Base-by-base conservation (phyloP, 163 green algal genomes). In the Chlamydomonas reinhardtii region DNA sequence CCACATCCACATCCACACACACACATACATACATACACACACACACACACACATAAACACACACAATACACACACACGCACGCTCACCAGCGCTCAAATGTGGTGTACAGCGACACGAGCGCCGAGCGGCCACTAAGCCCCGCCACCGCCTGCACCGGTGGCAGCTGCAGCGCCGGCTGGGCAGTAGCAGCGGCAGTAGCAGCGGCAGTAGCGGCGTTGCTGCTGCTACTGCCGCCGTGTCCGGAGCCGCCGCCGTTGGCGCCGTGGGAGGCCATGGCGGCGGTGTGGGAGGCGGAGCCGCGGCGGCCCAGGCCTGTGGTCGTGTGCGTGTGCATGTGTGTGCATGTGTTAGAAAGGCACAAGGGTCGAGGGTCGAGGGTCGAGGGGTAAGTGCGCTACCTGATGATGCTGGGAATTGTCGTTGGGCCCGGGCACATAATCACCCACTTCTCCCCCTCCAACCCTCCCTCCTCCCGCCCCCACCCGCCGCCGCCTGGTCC, bases 71-170 rank as follows among this genome's bases (percentile, higher is more conserved):
- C 71, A 22, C 25, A 52, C 4, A 4, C 69, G 24, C 74, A 4
- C 62, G 19, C 62, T 0, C 34, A 86, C 83, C 83, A 89, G 48
- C 1, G 35, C 74, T 91, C 90, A 48, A 91, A 93, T 22, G 81
- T 91, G 86, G 48, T 69, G 74, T 89, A 93, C 43, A 93, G 68
- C 0, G 83, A 76, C 24, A 73, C 35, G 1, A 93, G 27, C 11
- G 90, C 86, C 0, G 48, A 27, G n/a, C 84, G 73, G 6, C 88
- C 88, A 35, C 68, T 74, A 29, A 91, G 73, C 39, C 62, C 43
- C 29, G 32, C 72, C 37, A 24, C 17, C 22, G 56, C 73, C 37
- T 4, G 20, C 4, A 27, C 24, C 65, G n/a, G 35, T 66, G 32
- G 61, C 25, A 25, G 48, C 73, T 11, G 34, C 43, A 66, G 29